phyloP scores from a whole-genome alignment of 2,329 filamentous ascomycete genomes.

The Fusarium cicatricum region DNA sequence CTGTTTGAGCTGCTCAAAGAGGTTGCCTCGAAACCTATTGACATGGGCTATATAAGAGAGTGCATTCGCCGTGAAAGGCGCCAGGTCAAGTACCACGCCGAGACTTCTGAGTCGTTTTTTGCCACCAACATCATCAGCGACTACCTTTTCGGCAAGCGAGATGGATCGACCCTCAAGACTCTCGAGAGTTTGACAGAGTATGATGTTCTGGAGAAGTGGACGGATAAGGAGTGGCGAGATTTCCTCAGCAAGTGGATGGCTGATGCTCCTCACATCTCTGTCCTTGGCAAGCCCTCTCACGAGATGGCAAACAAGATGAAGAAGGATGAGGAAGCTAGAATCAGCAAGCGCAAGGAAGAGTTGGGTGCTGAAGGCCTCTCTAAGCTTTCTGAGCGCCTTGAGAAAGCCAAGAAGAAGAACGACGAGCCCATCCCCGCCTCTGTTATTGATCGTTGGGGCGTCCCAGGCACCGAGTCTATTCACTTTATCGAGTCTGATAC shows the following conservation, averaged over 20 bases:
- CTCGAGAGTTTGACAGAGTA: conserved; percentile 66
- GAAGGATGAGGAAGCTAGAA: conserved; percentile 77
- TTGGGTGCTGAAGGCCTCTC: conserved; percentile 85
- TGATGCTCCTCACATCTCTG: conserved; percentile 85
- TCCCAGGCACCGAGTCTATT: conserved; percentile 88
- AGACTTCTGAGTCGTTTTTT: conserved; percentile 83
- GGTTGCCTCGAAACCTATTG: conserved; percentile 79
- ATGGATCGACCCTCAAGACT: conserved; percentile 77
- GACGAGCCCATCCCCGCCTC: conserved; percentile 84
- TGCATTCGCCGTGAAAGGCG: conserved; percentile 84
- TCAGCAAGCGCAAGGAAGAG: conserved; percentile 79
- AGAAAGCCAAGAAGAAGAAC: conserved; percentile 87
- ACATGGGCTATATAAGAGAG: conserved; percentile 90
- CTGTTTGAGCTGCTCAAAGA: conserved; percentile 86
- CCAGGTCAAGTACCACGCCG: conserved; percentile 83
- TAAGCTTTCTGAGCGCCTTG: conserved; percentile 76
- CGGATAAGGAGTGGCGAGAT: conserved; percentile 80
- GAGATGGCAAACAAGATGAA: conserved; percentile 84
- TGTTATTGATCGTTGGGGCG: conserved; percentile 81
- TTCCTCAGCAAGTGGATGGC: conserved; percentile 87
- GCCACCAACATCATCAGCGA: conserved; percentile 88
- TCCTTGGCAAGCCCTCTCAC: conserved; percentile 86
- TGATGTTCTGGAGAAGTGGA: conserved; percentile 80
- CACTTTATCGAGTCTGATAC: conserved; percentile 92
- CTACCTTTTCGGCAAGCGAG: conserved; percentile 86